Evolutionary conservation across 1,284 basidiomycete species (phyloP).

Genomic region (Ganoderma meredithae): DNA sequence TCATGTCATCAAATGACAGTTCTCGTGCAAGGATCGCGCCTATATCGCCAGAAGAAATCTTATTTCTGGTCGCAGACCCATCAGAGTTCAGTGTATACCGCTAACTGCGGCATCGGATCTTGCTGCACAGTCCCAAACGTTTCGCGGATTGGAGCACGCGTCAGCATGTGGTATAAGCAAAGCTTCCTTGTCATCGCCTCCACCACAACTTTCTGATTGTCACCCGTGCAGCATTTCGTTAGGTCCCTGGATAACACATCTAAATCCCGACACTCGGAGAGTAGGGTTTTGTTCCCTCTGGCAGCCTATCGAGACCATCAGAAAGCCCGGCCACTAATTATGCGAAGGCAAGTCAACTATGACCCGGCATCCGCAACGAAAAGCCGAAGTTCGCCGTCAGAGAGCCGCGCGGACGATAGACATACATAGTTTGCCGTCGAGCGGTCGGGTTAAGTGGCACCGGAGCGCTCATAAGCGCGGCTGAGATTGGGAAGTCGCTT

Average conservation of each 20-base stretch:
- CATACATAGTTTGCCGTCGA: neutral
- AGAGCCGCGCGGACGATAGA: neutral
- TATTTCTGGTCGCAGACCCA: neutral
- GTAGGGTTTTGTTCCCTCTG: neutral
- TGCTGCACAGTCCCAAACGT: neutral
- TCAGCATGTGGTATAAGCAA: neutral
- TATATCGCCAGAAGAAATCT: neutral
- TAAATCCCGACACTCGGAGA: neutral
- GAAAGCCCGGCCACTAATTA: neutral
- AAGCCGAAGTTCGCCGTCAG: neutral
- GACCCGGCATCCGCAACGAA: neutral
- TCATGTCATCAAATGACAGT: neutral
- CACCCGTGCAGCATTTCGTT: neutral
- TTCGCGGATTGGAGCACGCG: neutral
- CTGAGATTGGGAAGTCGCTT: neutral
- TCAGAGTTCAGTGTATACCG: neutral
- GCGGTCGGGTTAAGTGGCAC: neutral
- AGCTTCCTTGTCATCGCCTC: neutral
- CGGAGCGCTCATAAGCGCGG: neutral
- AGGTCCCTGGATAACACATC: neutral
- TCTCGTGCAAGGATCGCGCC: neutral
- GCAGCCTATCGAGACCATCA: neutral
- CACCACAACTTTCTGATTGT: neutral
- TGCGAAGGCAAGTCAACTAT: neutral
- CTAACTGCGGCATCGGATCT: conserved; percentile 1